These are phyloP conservation scores for Antarctomyces pellizariae DNA, from an alignment of 495 filamentous ascomycete genomes.

Conservation along the genomic window DNA sequence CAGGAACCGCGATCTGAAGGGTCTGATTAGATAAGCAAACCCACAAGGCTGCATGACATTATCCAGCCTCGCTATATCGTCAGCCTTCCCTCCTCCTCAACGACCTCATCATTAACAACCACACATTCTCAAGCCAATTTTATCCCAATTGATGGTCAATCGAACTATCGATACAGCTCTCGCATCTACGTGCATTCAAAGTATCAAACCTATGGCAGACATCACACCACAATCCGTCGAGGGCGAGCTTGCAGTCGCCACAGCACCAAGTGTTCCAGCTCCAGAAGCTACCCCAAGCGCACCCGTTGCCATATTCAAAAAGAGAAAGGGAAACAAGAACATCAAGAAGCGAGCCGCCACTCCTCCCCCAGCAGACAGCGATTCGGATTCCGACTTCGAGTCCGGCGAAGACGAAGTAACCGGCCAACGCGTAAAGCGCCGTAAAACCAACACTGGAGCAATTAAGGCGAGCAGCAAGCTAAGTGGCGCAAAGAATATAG, in stretches of 20 bases:
- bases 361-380: conserved; percentile 42
- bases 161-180: too few relatives aligned
- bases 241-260: conserved; percentile 1
- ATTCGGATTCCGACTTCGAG: conserved; percentile 33
- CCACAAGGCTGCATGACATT: too few relatives aligned
- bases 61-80: too few relatives aligned
- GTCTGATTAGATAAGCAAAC: too few relatives aligned
- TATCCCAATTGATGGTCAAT: too few relatives aligned
- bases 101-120: too few relatives aligned
- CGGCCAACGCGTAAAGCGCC: conserved; percentile 51
- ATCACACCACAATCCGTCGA: conserved; percentile 1
- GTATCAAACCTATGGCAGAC: background rate
- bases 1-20: too few relatives aligned
- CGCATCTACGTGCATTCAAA: too few relatives aligned
- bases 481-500: conserved; percentile 15
- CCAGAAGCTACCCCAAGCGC: conserved; percentile 13
- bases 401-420: conserved; percentile 62
- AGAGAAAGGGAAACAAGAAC: conserved; percentile 60
- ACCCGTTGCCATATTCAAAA: conserved; percentile 59
- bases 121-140: too few relatives aligned
- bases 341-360: conserved; percentile 67
- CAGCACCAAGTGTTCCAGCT: conserved; percentile 9
- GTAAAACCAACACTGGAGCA: conserved; percentile 41
- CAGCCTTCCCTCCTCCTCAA: too few relatives aligned
- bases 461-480: conserved; percentile 30